These are phyloP conservation scores for Fusarium azukiicola DNA, from an alignment of 2,329 filamentous ascomycete genomes.

Conservation along the genomic window DNA sequence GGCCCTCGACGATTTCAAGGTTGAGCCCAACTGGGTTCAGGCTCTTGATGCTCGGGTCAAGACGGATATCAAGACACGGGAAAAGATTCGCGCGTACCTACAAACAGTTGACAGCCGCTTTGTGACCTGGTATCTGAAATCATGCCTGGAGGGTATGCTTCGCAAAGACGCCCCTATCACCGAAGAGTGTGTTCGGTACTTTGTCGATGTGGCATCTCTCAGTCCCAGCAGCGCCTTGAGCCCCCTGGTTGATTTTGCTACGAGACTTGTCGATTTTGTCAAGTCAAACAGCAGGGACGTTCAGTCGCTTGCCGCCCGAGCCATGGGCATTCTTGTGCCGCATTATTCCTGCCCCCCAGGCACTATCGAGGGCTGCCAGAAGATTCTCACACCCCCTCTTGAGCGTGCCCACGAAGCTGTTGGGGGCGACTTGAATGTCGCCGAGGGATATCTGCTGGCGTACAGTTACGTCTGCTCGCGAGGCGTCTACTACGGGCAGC, in stretches of 20 bases:
- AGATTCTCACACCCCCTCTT: conserved; percentile 67
- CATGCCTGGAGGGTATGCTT: conserved; percentile 78
- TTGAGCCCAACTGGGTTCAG: conserved; percentile 92
- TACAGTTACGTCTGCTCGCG: conserved; percentile 69
- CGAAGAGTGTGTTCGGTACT: conserved; percentile 73
- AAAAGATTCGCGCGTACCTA: conserved; percentile 78
- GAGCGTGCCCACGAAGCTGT: conserved; percentile 65
- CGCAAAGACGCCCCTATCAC: conserved; percentile 65
- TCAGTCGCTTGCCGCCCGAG: conserved; percentile 83
- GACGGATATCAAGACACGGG: conserved; percentile 83
- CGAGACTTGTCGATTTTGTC: conserved; percentile 73
- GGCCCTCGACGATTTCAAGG: conserved; percentile 71
- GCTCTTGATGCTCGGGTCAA: conserved; percentile 87
- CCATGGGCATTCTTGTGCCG: conserved; percentile 88
- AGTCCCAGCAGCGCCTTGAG: conserved; percentile 73
- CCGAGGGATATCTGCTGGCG: conserved; percentile 71
- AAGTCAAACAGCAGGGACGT: conserved; percentile 86
- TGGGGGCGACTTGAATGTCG: conserved; percentile 68
- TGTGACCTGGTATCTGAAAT: conserved; percentile 71
- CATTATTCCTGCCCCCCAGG: conserved; percentile 73
- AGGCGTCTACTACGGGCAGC: conserved; percentile 66
- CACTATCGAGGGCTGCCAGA: conserved; percentile 50
- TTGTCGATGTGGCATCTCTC: conserved; percentile 75
- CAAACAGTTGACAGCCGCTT: conserved; percentile 62
- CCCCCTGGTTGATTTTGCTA: conserved; percentile 70